Conservation (phyloP, 352 stramenopile species). For the Phytophthora sp. region DNA sequence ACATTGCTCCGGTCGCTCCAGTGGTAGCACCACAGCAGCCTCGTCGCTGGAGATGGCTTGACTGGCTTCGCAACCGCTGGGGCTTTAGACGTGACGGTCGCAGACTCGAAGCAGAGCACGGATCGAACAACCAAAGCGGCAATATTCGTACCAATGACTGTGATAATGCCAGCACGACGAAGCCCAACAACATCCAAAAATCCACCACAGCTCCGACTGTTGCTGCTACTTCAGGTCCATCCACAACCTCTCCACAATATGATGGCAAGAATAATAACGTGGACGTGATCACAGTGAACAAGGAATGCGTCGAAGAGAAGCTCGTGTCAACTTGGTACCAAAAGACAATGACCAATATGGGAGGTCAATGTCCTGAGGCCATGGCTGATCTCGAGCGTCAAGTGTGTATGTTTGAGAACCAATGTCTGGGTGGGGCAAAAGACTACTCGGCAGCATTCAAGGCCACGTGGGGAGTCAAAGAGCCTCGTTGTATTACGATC, state of each 20-base stretch:
- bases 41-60: not conserved
- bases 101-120: constrained; percentile 25
- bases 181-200: not conserved
- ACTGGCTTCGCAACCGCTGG: constrained; percentile 28
- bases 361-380: constrained; percentile 36
- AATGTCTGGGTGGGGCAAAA: constrained; percentile 49
- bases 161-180: not conserved
- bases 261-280: constrained; percentile 36
- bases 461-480: constrained; percentile 41
- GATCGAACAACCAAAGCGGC: not conserved
- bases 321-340: constrained; percentile 50
- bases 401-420: constrained; percentile 55
- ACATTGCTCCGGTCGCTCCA: not conserved
- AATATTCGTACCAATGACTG: constrained; percentile 15
- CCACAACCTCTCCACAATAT: constrained; percentile 14
- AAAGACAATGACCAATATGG: constrained; percentile 37
- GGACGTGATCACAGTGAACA: constrained; percentile 41
- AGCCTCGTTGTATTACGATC: constrained; percentile 51
- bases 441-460: constrained; percentile 59
- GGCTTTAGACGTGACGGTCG: constrained; percentile 13
- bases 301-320: constrained; percentile 29
- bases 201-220: not conserved
- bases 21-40: constrained; percentile 12
- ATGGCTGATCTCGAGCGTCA: constrained; percentile 62
- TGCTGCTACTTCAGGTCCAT: not conserved